phyloP scores from a whole-genome alignment of 139 green algal species.

The Closterium sp. region DNA sequence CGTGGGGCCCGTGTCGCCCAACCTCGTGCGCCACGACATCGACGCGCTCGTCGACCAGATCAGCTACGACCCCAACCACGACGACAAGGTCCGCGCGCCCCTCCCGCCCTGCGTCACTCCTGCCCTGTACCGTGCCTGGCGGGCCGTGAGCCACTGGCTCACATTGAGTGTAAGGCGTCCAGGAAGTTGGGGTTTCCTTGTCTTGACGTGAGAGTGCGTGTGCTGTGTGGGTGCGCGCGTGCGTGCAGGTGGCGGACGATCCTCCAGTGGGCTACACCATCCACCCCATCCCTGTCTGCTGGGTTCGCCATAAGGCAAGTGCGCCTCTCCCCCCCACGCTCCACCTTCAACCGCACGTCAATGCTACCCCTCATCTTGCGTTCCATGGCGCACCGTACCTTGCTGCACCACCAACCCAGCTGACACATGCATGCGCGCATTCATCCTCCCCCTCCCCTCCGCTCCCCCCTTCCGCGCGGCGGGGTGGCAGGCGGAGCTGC shows the following conservation, averaged over 20 bases:
- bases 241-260: constrained; percentile 7
- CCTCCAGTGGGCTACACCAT: constrained; percentile 21
- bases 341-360: not conserved
- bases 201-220: too few relatives aligned
- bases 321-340: too few relatives aligned
- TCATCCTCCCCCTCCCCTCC: not conserved
- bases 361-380: not conserved
- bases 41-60: constrained; percentile 14
- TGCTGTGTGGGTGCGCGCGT: not conserved
- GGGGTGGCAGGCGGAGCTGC: constrained; percentile 3
- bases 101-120: not conserved
- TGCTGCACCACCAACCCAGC: not conserved
- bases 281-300: constrained; percentile 36
- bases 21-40: constrained; percentile 22
- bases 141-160: not conserved
- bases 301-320: constrained; percentile 12
- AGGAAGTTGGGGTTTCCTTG: not conserved
- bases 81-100: constrained; percentile 8
- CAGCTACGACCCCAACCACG: constrained; percentile 18
- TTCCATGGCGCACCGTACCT: not conserved
- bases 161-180: not conserved
- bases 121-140: not conserved
- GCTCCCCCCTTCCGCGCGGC: not conserved
- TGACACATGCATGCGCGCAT: not conserved
- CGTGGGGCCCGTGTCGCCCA: constrained; percentile 21